Percentiles rank a stretch among this genome's conserved stretches.
phyloP scores from a whole-genome alignment of 106 monocot species.

The Platanthera guangdongensis region DNA sequence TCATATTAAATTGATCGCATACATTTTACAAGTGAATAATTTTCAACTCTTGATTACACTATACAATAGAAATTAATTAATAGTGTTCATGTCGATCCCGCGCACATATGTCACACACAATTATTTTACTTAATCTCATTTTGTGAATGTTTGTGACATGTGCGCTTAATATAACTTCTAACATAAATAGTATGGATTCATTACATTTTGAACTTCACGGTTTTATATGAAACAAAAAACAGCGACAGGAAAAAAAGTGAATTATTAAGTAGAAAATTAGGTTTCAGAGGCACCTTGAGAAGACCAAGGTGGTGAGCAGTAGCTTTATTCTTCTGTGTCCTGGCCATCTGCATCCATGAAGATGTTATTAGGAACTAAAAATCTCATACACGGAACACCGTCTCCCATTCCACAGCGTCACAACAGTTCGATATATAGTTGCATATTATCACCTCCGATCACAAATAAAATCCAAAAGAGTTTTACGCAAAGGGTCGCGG shows the following conservation, averaged over 20 bases:
- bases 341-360: conserved; percentile 70
- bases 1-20: no score
- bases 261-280: neutral
- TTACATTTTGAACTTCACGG: neutral
- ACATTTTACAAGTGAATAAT: no score
- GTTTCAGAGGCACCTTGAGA: conserved; percentile 54
- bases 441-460: neutral
- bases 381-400: neutral
- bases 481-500: neutral
- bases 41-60: no score
- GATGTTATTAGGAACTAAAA: neutral
- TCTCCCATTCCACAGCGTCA: neutral
- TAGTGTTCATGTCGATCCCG: no score
- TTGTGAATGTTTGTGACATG: no score
- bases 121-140: no score
- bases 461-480: neutral
- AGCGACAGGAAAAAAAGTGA: neutral
- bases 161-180: no score
- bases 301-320: conserved; percentile 96
- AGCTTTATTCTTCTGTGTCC: conserved; percentile 94
- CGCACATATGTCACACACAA: no score
- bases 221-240: neutral
- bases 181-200: neutral
- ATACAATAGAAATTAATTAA: no score
- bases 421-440: neutral